Base-by-base conservation (phyloP, 176 grass and related monocot species). In the Thinopyrum elongatum region DNA sequence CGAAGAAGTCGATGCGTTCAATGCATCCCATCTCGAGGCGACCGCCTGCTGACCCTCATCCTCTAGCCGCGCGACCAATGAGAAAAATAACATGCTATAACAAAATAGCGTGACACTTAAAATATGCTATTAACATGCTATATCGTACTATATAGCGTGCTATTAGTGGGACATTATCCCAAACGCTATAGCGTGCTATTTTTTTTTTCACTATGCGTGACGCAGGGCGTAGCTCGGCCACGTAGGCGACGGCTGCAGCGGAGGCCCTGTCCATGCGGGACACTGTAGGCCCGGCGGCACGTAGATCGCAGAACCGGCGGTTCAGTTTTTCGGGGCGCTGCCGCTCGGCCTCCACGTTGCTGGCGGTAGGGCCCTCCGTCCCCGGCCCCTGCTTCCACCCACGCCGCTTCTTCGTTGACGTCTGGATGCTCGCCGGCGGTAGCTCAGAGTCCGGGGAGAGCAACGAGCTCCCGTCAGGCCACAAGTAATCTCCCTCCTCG, bases 1-100 rank as follows among this genome's bases (percentile, higher is more conserved):
- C 13, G 70, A 46, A 53, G 49, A 53, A 73, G n/a, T 12, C 5
- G 70, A 15, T 12, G 10, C 22, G 21, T 11, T 71, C 10, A 35
- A 22, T 35, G 5, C 16, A 15, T 47, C 67, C 68, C 68, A 23
- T 8, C 9, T 12, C 34, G 10, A 21, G 68, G 35, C n/a, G n/a
- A n/a, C 27, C 28, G 63, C 70, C 70, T 46, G n/a, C 38, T 39
- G 38, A n/a, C 13, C 6, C 70, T 74, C 70, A 0, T 74, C 70
- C 25, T 74, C 70, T 12, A 74, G 70, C n/a, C 6, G 70, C n/a
- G 70, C 70, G 70, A n/a, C n/a, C n/a, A n/a, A n/a, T n/a, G n/a
- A n/a, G n/a, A n/a, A n/a, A n/a, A n/a, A n/a, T n/a, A n/a, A n/a
- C n/a, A n/a, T n/a, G n/a, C n/a, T n/a, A n/a, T n/a, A n/a, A n/a